These are phyloP conservation scores for Talaromyces sp. DNA, from an alignment of 2,329 filamentous ascomycete species.

Conservation along the genomic window DNA sequence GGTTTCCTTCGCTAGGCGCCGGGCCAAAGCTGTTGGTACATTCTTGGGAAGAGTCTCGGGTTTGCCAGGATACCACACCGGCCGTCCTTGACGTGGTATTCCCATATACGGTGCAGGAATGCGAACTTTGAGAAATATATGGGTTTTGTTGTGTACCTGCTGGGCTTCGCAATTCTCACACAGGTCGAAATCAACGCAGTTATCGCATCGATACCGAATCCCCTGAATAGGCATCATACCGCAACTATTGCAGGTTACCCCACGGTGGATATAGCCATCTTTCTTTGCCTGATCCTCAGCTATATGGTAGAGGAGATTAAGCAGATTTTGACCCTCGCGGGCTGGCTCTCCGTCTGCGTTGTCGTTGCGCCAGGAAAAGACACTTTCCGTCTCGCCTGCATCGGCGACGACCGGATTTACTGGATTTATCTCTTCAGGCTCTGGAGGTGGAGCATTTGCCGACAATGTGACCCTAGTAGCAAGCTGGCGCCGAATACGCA, in stretches of 20 bases:
- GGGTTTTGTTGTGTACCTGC: slow-evolving; percentile 74
- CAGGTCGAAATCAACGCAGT: slow-evolving; percentile 92
- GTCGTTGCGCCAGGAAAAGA: slow-evolving; percentile 42
- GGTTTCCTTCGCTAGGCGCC: slow-evolving; percentile 64
- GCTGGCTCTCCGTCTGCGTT: slow-evolving; percentile 38
- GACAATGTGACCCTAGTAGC: slow-evolving; percentile 34
- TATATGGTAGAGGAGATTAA: slow-evolving; percentile 82
- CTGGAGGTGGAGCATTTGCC: slow-evolving; percentile 22
- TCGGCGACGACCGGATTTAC: slow-evolving; percentile 18
- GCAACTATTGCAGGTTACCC: slow-evolving; percentile 87
- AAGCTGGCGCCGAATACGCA: slow-evolving; percentile 35
- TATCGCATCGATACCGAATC: slow-evolving; percentile 87
- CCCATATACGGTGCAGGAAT: slow-evolving; percentile 83
- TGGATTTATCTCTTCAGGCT: slow-evolving; percentile 13
- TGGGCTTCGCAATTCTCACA: slow-evolving; percentile 82
- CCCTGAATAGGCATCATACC: slow-evolving; percentile 84
- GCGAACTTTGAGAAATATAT: slow-evolving; percentile 93
- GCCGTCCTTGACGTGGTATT: slow-evolving; percentile 68
- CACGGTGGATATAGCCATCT: slow-evolving; percentile 86
- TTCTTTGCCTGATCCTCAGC: slow-evolving; percentile 86
- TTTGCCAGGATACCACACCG: slow-evolving; percentile 84
- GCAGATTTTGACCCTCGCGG: slow-evolving; percentile 67
- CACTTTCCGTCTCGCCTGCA: slow-evolving; percentile 37
- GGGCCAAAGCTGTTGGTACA: slow-evolving; percentile 63
- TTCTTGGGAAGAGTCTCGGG: slow-evolving; percentile 64